phyloP scores from a whole-genome alignment of 768 basidiomycete species.

The Rhizopogon salebrosus region DNA sequence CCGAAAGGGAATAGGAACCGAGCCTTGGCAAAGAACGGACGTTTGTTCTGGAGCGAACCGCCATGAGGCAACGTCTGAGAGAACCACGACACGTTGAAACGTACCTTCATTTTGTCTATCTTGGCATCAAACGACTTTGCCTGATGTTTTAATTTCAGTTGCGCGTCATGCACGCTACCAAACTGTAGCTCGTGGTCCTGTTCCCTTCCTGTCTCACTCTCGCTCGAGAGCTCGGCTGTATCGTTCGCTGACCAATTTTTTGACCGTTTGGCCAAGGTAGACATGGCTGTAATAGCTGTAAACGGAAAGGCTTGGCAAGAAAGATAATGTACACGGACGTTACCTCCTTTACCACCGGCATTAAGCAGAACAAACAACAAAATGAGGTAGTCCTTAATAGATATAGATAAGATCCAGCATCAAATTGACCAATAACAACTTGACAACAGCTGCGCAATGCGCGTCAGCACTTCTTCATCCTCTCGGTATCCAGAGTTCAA shows the following conservation, averaged over 20 bases:
- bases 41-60: slow-evolving; percentile 7
- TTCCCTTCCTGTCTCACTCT: background rate
- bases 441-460: too few relatives aligned
- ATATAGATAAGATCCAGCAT: too few relatives aligned
- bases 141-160: slow-evolving; percentile 19
- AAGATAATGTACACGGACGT: background rate
- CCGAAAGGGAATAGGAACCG: slow-evolving; percentile 72
- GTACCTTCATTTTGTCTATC: slow-evolving; percentile 20
- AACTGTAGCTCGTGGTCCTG: background rate
- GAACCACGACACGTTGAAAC: background rate
- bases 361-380: too few relatives aligned
- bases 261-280: slow-evolving; percentile 25
- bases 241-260: slow-evolving; percentile 20
- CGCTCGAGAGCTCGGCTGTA: slow-evolving; percentile 9
- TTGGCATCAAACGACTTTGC: slow-evolving; percentile 21
- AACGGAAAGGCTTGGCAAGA: background rate
- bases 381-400: too few relatives aligned
- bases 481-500: too few relatives aligned
- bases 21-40: slow-evolving; percentile 20
- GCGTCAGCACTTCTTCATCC: too few relatives aligned
- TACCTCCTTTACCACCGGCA: background rate
- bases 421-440: too few relatives aligned
- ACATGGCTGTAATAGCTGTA: background rate
- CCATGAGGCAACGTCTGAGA: background rate
- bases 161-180: slow-evolving; percentile 8